Percentiles rank a stretch among this genome's conserved stretches.
phyloP scores from a whole-genome alignment of 2,329 filamentous ascomycete species.

The Penicillium sp. region DNA sequence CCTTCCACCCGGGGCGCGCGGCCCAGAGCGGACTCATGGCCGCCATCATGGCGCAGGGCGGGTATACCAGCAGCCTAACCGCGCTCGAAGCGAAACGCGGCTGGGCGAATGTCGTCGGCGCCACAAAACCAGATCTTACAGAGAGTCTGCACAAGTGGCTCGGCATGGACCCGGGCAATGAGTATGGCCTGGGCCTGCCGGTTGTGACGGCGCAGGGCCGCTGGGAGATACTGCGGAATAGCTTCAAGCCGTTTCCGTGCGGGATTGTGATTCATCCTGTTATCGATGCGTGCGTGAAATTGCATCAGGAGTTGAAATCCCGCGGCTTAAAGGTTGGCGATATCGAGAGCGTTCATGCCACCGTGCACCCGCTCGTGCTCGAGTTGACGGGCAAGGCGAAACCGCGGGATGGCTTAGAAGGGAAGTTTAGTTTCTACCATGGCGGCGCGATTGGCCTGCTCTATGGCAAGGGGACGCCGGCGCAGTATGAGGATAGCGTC shows the following conservation, averaged over 20 bases:
- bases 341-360: conserved; percentile 39
- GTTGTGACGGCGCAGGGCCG: conserved; percentile 12
- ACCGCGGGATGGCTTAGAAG: conserved; percentile 49
- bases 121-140: not conserved
- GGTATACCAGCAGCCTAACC: conserved; percentile 47
- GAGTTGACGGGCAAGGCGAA: conserved; percentile 50
- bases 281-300: conserved; percentile 50
- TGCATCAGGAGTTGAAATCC: conserved; percentile 37
- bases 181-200: not conserved
- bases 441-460: conserved; percentile 50
- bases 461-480: conserved; percentile 50
- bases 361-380: conserved; percentile 51
- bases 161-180: not conserved
- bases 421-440: conserved; percentile 56
- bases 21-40: conserved; percentile 51
- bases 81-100: conserved; percentile 52
- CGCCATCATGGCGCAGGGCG: conserved; percentile 44
- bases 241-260: conserved; percentile 57
- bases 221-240: conserved; percentile 54
- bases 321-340: conserved; percentile 27
- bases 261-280: conserved; percentile 56
- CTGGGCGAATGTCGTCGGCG: conserved; percentile 51
- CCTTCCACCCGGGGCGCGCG: conserved; percentile 52
- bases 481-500: conserved; percentile 48
- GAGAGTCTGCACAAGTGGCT: not conserved